A percentile compares a stretch with the other conserved stretches of the same genome.
Conservation (phyloP, 148 eudicot genomes). For the Selenicereus undatus region DNA sequence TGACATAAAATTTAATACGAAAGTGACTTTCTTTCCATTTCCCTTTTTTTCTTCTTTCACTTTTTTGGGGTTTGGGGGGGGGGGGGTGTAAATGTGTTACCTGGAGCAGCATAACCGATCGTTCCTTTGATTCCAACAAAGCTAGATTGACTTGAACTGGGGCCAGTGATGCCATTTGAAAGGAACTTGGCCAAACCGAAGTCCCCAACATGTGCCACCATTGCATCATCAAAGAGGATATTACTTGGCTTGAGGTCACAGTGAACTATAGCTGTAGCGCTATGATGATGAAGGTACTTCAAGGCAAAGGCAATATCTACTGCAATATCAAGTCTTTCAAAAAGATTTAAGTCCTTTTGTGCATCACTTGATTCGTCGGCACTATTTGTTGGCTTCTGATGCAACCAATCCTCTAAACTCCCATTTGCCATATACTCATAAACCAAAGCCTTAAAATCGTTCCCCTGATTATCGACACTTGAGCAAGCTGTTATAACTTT, state of each 20-base stretch:
- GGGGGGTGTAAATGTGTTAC: not conserved
- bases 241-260: slow-evolving; percentile 42
- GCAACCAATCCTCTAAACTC: slow-evolving; percentile 23
- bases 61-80: not conserved
- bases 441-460: slow-evolving; percentile 24
- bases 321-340: slow-evolving; percentile 17
- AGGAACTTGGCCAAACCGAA: slow-evolving; percentile 38
- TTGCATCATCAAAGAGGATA: slow-evolving; percentile 30
- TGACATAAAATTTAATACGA: not conserved
- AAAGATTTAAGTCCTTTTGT: not conserved
- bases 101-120: slow-evolving; percentile 28
- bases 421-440: slow-evolving; percentile 21
- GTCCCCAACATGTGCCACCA: slow-evolving; percentile 37
- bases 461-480: slow-evolving; percentile 18
- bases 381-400: not conserved
- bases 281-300: slow-evolving; percentile 32
- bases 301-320: slow-evolving; percentile 37
- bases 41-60: not conserved
- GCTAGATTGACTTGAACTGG: slow-evolving; percentile 8
- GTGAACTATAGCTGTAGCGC: slow-evolving; percentile 24
- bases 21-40: no score
- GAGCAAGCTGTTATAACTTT: slow-evolving; percentile 23
- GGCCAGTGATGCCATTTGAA: not conserved
- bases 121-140: slow-evolving; percentile 23
- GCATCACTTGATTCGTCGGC: not conserved